These are phyloP conservation scores for Cryptococcus maquisensis DNA, from an alignment of 1,284 basidiomycete genomes.

Conservation along the genomic window DNA sequence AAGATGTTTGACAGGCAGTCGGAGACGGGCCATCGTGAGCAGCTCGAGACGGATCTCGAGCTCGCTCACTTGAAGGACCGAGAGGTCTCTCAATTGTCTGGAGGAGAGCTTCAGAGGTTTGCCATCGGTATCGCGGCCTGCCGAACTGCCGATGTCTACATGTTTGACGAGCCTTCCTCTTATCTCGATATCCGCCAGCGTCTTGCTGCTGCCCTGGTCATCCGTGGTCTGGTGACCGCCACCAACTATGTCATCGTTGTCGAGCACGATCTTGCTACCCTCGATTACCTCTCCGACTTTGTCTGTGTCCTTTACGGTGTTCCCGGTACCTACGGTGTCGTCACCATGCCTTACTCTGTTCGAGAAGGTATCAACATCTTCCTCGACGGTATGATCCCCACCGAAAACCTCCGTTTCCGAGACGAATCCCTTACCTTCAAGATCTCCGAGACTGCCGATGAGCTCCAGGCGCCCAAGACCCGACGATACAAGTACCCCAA, in stretches of 20 bases:
- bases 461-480: slow-evolving; percentile 74
- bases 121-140: slow-evolving; percentile 60
- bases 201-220: slow-evolving; percentile 90
- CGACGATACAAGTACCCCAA: slow-evolving; percentile 81
- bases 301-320: slow-evolving; percentile 95
- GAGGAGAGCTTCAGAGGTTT: slow-evolving; percentile 94
- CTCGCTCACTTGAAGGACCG: slow-evolving; percentile 77
- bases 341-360: slow-evolving; percentile 94
- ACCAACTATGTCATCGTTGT: slow-evolving; percentile 90
- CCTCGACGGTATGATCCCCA: slow-evolving; percentile 93
- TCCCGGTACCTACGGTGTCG: slow-evolving; percentile 94
- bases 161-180: slow-evolving; percentile 81
- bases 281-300: slow-evolving; percentile 96
- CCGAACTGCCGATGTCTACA: slow-evolving; percentile 76
- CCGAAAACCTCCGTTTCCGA: slow-evolving; percentile 96
- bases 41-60: slow-evolving; percentile 77
- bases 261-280: slow-evolving; percentile 93
- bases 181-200: slow-evolving; percentile 95
- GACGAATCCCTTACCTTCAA: slow-evolving; percentile 92
- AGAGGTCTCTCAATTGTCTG: slow-evolving; percentile 78
- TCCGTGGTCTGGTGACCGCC: slow-evolving; percentile 73
- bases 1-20: slow-evolving; percentile 71
- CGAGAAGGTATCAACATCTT: slow-evolving; percentile 99
- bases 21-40: slow-evolving; percentile 64
- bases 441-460: slow-evolving; percentile 90